Base-by-base conservation (phyloP, 2,329 filamentous ascomycete genomes). In the Cladosporium sp. region DNA sequence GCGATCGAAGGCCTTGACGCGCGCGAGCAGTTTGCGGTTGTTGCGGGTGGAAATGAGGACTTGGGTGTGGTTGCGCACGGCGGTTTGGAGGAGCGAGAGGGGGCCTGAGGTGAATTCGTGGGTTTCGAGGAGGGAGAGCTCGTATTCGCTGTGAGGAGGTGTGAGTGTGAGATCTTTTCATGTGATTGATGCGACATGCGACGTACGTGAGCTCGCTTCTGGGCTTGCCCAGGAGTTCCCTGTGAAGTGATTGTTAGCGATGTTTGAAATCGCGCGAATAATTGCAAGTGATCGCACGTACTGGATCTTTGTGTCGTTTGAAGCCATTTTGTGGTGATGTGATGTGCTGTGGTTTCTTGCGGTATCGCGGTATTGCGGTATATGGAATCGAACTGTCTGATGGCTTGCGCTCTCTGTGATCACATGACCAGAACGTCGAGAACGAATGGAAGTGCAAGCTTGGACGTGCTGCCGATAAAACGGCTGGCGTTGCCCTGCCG, bases 41-140 rank as follows among this genome's bases (percentile, higher is more conserved):
- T 97, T 97, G 72, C 95, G 93, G 82, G 94, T 94, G 64, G 92
- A 97, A 77, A 99, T 97, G 71, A 99, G 88, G 69, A 99, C 94
- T 82, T 98, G 95, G 52, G 91, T 92, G 83, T 97, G 94, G 71
- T 91, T 92, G 78, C 93, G 92, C 66, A 97, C 95, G 71, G 95
- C 95, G 67, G 95, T 97, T 83, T 98, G 94, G 68, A 99, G 91
- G 75, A 99, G 95, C 5, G 93, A 97, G 55, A 98, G 86, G 10
- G 91, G 92, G 3, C 91, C 92, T 47, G 89, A 87, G 70, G 88
- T 91, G 79, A 93, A 88, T 80, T 93, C 91, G 78, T 93, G 89
- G 76, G 92, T 89, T 79, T 92, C 90, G 72, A 90, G 84, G 70
- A 93, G 89, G 64, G 90, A 88, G 73, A 97, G 90, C 81, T 97